Evolutionary conservation across 2,329 filamentous ascomycete species (phyloP).

Genomic region (Drechslerella coelobrocha): DNA sequence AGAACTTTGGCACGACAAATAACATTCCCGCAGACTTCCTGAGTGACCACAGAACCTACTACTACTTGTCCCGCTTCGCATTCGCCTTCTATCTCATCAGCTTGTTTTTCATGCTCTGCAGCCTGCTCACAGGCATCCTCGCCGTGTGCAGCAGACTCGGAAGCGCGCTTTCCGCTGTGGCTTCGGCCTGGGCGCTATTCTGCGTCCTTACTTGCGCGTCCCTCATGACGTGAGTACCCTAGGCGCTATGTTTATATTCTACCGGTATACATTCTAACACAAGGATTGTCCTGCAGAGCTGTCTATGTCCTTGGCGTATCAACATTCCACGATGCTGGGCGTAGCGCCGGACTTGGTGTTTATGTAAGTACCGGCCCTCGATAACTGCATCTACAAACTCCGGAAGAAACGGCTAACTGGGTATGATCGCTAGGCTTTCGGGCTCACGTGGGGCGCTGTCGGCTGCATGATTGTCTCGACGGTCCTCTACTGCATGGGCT

Average conservation of each 20-base stretch:
- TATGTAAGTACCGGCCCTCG: slow-evolving; percentile 46
- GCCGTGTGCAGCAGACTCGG: slow-evolving; percentile 75
- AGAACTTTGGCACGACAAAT: slow-evolving; percentile 63
- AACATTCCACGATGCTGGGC: slow-evolving; percentile 66
- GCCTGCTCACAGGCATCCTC: slow-evolving; percentile 72
- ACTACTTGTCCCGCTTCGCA: slow-evolving; percentile 86
- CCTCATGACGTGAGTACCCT: slow-evolving; percentile 73
- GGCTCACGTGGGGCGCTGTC: slow-evolving; percentile 77
- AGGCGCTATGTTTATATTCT: slow-evolving; percentile 50
- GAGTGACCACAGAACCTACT: slow-evolving; percentile 64
- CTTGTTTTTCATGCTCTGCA: slow-evolving; percentile 75
- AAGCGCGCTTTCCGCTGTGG: slow-evolving; percentile 69
- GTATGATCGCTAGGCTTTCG: slow-evolving; percentile 67
- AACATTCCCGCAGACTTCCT: slow-evolving; percentile 61
- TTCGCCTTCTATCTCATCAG: slow-evolving; percentile 90
- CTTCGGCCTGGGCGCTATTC: slow-evolving; percentile 69
- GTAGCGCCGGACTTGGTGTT: slow-evolving; percentile 68
- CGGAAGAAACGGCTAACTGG: slow-evolving; percentile 9
- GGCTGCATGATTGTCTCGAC: slow-evolving; percentile 71
- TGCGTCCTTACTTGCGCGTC: slow-evolving; percentile 72
- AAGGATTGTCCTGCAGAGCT: slow-evolving; percentile 59
- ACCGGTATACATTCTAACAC: slow-evolving; percentile 50
- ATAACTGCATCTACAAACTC: not conserved
- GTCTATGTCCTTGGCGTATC: slow-evolving; percentile 74
- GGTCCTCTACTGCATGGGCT: slow-evolving; percentile 70